phyloP scores from a whole-genome alignment of 805 yeast species.

The Spathaspora sp. region DNA sequence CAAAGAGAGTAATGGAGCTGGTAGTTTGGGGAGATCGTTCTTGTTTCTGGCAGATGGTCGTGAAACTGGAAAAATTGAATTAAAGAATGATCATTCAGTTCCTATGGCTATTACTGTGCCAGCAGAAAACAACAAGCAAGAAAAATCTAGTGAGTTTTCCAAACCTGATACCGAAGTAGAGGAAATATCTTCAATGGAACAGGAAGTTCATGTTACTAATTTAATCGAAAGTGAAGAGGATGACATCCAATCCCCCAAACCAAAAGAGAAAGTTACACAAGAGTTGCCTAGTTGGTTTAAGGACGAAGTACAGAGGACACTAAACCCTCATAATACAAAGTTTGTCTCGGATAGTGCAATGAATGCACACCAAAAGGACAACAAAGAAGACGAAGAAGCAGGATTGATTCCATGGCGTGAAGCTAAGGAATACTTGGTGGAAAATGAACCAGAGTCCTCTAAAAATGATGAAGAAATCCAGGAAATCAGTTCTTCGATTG shows the following conservation, averaged over 20 bases:
- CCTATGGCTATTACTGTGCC: not conserved
- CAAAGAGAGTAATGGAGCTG: not conserved
- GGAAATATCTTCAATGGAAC: slow-evolving; percentile 4
- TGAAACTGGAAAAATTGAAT: slow-evolving; percentile 4
- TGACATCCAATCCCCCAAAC: slow-evolving; percentile 10
- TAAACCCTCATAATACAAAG: slow-evolving; percentile 8
- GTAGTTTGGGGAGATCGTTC: slow-evolving; percentile 4
- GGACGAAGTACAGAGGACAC: slow-evolving; percentile 5
- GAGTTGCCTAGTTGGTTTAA: slow-evolving; percentile 33
- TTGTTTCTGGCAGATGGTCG: slow-evolving; percentile 4
- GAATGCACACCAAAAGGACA: not conserved
- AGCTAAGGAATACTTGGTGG: slow-evolving; percentile 30
- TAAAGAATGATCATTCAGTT: not conserved
- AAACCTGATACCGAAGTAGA: not conserved
- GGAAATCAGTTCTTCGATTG: slow-evolving; percentile 7
- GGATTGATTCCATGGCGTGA: slow-evolving; percentile 53
- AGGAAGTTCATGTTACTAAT: slow-evolving; percentile 16
- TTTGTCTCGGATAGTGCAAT: slow-evolving; percentile 4
- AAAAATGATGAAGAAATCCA: slow-evolving; percentile 10
- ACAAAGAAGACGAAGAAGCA: slow-evolving; percentile 40
- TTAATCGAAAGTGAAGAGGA: slow-evolving; percentile 13
- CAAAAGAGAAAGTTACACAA: slow-evolving; percentile 4
- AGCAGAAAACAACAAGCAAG: not conserved
- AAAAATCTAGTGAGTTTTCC: slow-evolving; percentile 3
- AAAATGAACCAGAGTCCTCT: slow-evolving; percentile 6